These are phyloP conservation scores for Huntiella abstrusa DNA, from an alignment of 2,329 filamentous ascomycete species.

Conservation along the genomic window DNA sequence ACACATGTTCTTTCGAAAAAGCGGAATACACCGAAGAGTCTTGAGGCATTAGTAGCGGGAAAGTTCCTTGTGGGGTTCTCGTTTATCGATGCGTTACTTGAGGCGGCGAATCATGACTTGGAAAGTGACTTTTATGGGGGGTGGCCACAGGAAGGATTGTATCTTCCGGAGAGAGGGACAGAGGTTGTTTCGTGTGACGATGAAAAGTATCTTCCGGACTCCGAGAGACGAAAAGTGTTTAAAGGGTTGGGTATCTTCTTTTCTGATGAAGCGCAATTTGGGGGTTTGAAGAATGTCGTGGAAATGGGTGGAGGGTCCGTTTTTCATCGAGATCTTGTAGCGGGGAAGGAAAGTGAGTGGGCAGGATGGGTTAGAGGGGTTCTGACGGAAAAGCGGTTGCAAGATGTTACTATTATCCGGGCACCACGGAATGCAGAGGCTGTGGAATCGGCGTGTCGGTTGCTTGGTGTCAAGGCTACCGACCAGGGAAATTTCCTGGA, in stretches of 20 bases:
- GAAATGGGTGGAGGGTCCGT: not conserved
- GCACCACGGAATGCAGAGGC: too few species aligned
- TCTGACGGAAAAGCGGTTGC: too few species aligned
- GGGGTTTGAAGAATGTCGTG: not conserved
- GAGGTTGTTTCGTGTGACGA: slow-evolving; percentile 53
- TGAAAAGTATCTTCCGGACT: slow-evolving; percentile 54
- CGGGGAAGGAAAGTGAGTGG: too few species aligned
- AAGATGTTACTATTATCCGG: too few species aligned
- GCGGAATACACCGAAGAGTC: slow-evolving; percentile 69
- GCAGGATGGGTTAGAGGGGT: too few species aligned
- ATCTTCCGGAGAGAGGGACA: slow-evolving; percentile 54
- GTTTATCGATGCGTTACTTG: slow-evolving; percentile 56
- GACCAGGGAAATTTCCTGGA: too few species aligned
- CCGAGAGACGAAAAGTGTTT: slow-evolving; percentile 51
- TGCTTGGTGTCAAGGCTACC: too few species aligned
- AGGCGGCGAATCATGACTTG: slow-evolving; percentile 31
- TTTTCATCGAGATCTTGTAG: not conserved
- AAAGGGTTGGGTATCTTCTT: slow-evolving; percentile 81
- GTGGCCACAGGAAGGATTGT: slow-evolving; percentile 59
- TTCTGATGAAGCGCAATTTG: slow-evolving; percentile 50
- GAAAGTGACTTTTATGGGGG: slow-evolving; percentile 61
- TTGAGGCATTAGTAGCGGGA: slow-evolving; percentile 72
- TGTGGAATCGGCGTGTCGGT: too few species aligned
- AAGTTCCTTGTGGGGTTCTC: slow-evolving; percentile 55
- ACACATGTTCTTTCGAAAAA: slow-evolving; percentile 83